Evolutionary conservation across 352 stramenopile genomes (phyloP).

Genomic region (Halophytophthora batemanensis): DNA sequence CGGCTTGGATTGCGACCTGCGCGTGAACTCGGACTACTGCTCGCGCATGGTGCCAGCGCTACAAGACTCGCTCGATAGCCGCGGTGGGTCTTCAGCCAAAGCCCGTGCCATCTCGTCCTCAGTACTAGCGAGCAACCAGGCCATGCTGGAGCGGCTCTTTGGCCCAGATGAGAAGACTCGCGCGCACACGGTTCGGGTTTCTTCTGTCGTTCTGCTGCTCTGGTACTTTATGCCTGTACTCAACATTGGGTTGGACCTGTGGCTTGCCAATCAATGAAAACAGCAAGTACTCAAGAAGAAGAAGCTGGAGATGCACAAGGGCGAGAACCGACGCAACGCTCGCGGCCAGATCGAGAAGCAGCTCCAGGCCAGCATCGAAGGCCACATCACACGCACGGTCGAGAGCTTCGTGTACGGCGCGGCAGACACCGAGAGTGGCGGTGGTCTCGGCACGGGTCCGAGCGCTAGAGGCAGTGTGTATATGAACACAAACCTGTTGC

Average conservation of each 20-base stretch:
- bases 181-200: conserved; percentile 33
- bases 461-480: conserved; percentile 24
- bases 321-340: conserved; percentile 68
- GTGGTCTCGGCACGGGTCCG: background rate
- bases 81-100: conserved; percentile 30
- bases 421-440: conserved; percentile 7
- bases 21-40: conserved; percentile 70
- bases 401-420: conserved; percentile 57
- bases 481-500: conserved; percentile 83
- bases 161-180: conserved; percentile 65
- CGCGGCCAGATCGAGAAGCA: conserved; percentile 81
- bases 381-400: conserved; percentile 84
- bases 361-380: conserved; percentile 85
- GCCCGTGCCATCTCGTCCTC: conserved; percentile 40
- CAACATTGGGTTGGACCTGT: background rate
- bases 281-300: conserved; percentile 82
- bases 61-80: conserved; percentile 66
- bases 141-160: conserved; percentile 77
- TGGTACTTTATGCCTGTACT: background rate
- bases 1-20: conserved; percentile 72
- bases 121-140: conserved; percentile 55
- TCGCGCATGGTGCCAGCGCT: conserved; percentile 63
- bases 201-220: background rate
- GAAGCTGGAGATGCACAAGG: conserved; percentile 75
- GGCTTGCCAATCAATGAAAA: background rate